Evolutionary conservation across 2,329 filamentous ascomycete species (phyloP).

Genomic region (Xylariaceae sp.): DNA sequence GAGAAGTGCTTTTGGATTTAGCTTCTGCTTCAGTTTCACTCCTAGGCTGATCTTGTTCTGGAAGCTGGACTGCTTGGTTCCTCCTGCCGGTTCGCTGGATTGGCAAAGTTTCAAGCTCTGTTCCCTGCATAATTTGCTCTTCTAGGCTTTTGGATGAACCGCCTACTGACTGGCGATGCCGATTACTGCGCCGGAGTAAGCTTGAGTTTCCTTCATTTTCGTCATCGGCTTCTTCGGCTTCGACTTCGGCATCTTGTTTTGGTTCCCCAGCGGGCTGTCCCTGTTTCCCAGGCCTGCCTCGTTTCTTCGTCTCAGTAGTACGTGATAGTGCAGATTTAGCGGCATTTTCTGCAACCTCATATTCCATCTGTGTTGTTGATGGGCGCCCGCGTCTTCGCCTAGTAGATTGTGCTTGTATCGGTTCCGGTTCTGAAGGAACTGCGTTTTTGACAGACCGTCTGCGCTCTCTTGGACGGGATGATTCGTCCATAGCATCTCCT

Average conservation of each 20-base stretch:
- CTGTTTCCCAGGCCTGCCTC: conserved; percentile 25
- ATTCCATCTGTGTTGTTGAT: conserved; percentile 16
- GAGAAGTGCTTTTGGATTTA: conserved; percentile 12
- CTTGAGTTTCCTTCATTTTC: conserved; percentile 40
- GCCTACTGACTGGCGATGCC: conserved; percentile 25
- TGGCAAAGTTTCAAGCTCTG: neutral
- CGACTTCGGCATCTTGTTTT: conserved; percentile 33
- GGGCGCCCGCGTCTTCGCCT: conserved; percentile 40
- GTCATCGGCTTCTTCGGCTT: conserved; percentile 40
- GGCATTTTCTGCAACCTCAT: neutral
- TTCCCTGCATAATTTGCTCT: neutral
- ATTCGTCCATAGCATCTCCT: conserved; percentile 28
- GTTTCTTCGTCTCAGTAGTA: conserved; percentile 3
- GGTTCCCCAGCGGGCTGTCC: conserved; percentile 12
- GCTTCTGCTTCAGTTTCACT: conserved; percentile 18
- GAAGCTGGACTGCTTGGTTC: conserved; percentile 9
- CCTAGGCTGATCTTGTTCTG: conserved; percentile 5
- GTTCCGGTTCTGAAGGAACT: conserved; percentile 24
- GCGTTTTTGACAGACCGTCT: conserved; percentile 30
- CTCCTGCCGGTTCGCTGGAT: conserved; percentile 1
- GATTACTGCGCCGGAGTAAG: conserved; percentile 35
- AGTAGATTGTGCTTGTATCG: conserved; percentile 21
- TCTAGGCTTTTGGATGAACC: neutral
- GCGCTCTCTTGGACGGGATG: conserved; percentile 35
- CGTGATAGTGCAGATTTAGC: conserved; percentile 7